Conservation (phyloP, 2,329 filamentous ascomycete genomes). For the Helotiales sp. region DNA sequence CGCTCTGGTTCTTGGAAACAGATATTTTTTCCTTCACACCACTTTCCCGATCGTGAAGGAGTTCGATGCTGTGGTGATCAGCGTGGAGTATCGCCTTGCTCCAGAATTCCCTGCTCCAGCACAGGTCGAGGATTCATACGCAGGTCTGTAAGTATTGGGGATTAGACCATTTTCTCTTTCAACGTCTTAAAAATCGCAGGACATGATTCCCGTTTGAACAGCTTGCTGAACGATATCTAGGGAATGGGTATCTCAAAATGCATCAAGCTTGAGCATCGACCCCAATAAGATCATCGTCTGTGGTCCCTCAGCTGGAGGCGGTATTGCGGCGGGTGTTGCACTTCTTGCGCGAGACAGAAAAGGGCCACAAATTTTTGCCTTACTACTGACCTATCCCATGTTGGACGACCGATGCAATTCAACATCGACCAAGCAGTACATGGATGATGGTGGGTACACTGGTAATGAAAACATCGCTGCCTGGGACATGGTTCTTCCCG, state of each 20-base stretch:
- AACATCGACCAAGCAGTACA: constrained; percentile 40
- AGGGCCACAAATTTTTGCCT: constrained; percentile 45
- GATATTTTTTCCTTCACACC: neutral
- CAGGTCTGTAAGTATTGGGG: neutral
- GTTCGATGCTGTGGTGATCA: constrained; percentile 9
- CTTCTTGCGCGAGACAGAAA: constrained; percentile 52
- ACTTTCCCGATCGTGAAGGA: neutral
- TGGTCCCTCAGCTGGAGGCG: constrained; percentile 62
- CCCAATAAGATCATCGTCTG: constrained; percentile 56
- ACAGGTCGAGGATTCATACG: constrained; percentile 5
- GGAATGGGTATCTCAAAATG: constrained; percentile 49
- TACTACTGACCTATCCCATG: constrained; percentile 50
- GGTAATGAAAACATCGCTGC: constrained; percentile 41
- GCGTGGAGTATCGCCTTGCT: constrained; percentile 10
- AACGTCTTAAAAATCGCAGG: neutral
- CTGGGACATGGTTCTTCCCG: constrained; percentile 43
- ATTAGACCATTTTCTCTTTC: neutral
- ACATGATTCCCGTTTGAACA: too few species aligned
- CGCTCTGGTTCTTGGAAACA: constrained; percentile 2
- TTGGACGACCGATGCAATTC: constrained; percentile 46
- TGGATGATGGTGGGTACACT: constrained; percentile 42
- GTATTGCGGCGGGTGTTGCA: constrained; percentile 58
- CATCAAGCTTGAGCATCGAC: constrained; percentile 48
- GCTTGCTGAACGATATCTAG: neutral
- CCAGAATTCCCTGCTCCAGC: constrained; percentile 3